Evolutionary conservation across 345 rosid species (phyloP), one percentile per base, ranked within the genome.

Genomic region (Carallia brachiata): DNA sequence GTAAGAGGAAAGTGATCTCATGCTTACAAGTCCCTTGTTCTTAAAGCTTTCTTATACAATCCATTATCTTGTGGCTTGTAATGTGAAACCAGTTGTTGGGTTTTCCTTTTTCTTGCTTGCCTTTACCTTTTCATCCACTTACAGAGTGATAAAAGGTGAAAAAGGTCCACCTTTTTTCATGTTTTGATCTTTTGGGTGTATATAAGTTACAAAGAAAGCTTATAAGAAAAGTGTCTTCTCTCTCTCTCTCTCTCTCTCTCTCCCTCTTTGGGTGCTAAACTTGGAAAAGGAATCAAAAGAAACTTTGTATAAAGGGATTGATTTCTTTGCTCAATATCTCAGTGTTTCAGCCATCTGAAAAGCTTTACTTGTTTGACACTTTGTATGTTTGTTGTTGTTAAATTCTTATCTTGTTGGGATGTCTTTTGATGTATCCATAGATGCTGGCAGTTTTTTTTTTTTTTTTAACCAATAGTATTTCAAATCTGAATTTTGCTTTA

Each of bases 31-130:
- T 82, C 80, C 79, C 91, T 83, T 89, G 88, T 77, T 73, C 80
- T 73, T 79, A 72, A 85, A 88, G 88, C 75, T 81, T 85, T 76
- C 87, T 71, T 83, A 79, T 54, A 57, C 79, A 67, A 75, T 75
- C 23, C 67, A 61, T 61, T 60, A 80, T 76, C 75, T 69, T 68
- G 57, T 67, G 68, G 76, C 75, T 69, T 68, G 57, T 67, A 66
- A 65, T 72, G 79, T 79, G 80, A 78, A 77, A 69, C 74, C 58
- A 52, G 58, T 61, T 61, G 72, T 66, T 72, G 68, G 62, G 71
- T 75, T 75, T 74, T 61, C 32, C 62, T 53, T 72, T 78, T 68
- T 27, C 34, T 56, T 27, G 16, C n/a, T 72, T 52, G 44, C 73
- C 71, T 74, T 64, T 31, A 17, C 66, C 28, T 52, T 47, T 13